Conservation (phyloP, 768 basidiomycete species). For the Glaciozyma martinii region DNA sequence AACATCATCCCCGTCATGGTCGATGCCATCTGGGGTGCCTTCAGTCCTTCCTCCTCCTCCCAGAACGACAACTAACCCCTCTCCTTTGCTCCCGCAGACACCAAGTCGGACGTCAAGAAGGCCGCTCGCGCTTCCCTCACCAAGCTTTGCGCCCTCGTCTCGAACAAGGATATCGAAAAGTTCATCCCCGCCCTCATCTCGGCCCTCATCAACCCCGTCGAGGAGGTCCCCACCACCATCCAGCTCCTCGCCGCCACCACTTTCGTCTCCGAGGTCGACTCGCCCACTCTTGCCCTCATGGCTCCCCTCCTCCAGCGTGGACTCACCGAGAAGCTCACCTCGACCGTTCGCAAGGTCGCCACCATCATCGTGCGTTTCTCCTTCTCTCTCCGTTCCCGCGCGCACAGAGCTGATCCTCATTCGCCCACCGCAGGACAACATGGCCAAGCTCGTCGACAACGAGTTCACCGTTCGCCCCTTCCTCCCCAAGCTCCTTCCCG, state of each 20-base stretch:
- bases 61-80: neutral
- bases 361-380: slow-evolving; percentile 81
- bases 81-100: slow-evolving; percentile 48
- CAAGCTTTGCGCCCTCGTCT: slow-evolving; percentile 79
- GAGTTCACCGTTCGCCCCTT: slow-evolving; percentile 85
- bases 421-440: slow-evolving; percentile 70
- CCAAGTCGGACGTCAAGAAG: slow-evolving; percentile 71
- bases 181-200: slow-evolving; percentile 84
- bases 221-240: slow-evolving; percentile 89
- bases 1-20: slow-evolving; percentile 84
- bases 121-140: slow-evolving; percentile 58
- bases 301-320: slow-evolving; percentile 86
- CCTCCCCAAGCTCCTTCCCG: slow-evolving; percentile 70
- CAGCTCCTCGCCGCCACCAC: slow-evolving; percentile 91
- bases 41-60: slow-evolving; percentile 5
- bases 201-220: slow-evolving; percentile 95
- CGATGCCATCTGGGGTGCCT: slow-evolving; percentile 86
- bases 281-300: slow-evolving; percentile 88
- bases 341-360: slow-evolving; percentile 90
- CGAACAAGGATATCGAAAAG: slow-evolving; percentile 83
- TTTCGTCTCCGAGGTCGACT: slow-evolving; percentile 93
- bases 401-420: slow-evolving; percentile 50
- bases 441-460: slow-evolving; percentile 83
- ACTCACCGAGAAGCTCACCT: slow-evolving; percentile 91
- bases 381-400: slow-evolving; percentile 48